Conservation (phyloP, 306 rosid species). For the Arachis hypogaea region DNA sequence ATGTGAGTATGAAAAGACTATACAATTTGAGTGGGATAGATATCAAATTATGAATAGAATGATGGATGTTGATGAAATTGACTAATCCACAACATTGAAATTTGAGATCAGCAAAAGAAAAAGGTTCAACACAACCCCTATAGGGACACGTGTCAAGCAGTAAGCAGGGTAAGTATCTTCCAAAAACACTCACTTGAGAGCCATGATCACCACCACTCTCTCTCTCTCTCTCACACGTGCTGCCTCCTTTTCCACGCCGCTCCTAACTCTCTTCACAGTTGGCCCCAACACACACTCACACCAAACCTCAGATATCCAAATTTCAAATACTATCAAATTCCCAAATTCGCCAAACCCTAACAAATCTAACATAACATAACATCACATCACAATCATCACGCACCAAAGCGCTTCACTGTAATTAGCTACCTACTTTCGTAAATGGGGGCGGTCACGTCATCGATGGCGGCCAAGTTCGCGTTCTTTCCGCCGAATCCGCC, state of each 20-base stretch:
- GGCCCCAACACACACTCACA: too few species aligned
- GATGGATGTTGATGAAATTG: too few species aligned
- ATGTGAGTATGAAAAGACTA: too few species aligned
- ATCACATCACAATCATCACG: neutral
- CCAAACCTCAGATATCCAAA: too few species aligned
- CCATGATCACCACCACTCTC: conserved; percentile 24
- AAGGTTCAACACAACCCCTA: conserved; percentile 19
- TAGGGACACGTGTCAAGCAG: conserved; percentile 54
- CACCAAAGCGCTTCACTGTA: too few species aligned
- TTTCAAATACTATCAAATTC: too few species aligned
- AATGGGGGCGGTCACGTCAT: conserved; percentile 91
- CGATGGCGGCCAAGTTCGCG: conserved; percentile 96
- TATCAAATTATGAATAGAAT: too few species aligned
- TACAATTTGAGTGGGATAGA: too few species aligned
- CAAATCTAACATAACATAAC: neutral
- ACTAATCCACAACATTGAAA: neutral
- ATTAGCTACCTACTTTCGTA: too few species aligned
- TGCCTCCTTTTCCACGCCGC: conserved; percentile 59
- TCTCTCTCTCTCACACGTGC: conserved; percentile 60
- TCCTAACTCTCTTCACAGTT: conserved; percentile 24
- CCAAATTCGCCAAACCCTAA: conserved; percentile 44
- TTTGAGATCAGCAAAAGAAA: neutral
- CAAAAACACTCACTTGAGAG: neutral
- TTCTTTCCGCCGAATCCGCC: conserved; percentile 92
- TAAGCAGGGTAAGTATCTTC: neutral